Base-by-base conservation (phyloP, 2,329 filamentous ascomycete species). In the Cytospora piceae region DNA sequence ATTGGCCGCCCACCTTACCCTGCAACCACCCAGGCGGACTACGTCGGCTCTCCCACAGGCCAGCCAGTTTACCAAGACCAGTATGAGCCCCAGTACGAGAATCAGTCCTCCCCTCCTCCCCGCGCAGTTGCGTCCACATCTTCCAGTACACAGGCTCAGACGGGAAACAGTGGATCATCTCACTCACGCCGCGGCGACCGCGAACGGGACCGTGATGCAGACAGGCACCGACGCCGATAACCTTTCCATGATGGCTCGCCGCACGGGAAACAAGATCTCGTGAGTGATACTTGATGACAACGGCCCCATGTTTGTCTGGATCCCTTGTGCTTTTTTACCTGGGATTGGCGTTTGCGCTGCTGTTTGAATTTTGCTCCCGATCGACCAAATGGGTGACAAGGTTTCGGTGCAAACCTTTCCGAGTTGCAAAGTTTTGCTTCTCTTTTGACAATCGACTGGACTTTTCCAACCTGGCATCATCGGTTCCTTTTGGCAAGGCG, bases 1-100 rank as follows among this genome's bases (percentile, higher is more conserved):
- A 85, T 83, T 71, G 84, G 84, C 78, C 85, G 85, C 81, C 82
- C 82, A 83, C 53, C 60, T n/a, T 88, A 84, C 78, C 73, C 70
- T 71, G 76, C 74, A 71, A 72, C 73, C 65, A 68, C 66, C 69
- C 68, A 69, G 56, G 39, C 63, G 32, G 66, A 68, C 11, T 61
- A 61, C 29, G 24, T 37, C 59, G 61, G 59, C 24, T 57, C 66
- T 29, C 42, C 54, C 63, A 27, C 65, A 67, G 67, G 39, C 69
- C 65, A 62, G 53, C 68, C 69, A 61, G 67, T 68, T 69, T 66
- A 68, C 59, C 53, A 63, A 42, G 39, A 55, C 61, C 55, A 63
- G 63, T 68, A 68, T 68, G 63, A 66, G n/a, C 51, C 61, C 63
- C 65, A 68, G 64, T 67, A 64, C 61, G 61, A 67, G n/a, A 61